phyloP scores from a whole-genome alignment of 2,329 filamentous ascomycete species.

The Cladosporium sp. region DNA sequence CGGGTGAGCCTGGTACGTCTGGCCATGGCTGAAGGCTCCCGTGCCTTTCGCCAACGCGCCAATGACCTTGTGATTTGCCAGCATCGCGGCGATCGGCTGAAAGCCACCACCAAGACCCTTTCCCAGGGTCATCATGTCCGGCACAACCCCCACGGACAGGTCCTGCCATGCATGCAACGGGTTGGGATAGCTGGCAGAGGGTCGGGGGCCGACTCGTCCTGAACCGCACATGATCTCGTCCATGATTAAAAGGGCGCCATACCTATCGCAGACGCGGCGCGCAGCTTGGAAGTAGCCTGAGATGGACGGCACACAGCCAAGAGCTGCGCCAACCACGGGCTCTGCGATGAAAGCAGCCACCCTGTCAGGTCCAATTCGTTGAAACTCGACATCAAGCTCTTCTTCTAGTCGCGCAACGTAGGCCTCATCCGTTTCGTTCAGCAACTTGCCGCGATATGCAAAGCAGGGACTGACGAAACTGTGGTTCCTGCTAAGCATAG shows the following conservation, averaged over 20 bases:
- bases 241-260: slow-evolving; percentile 71
- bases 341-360: slow-evolving; percentile 72
- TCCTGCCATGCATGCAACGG: slow-evolving; percentile 59
- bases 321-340: slow-evolving; percentile 64
- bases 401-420: slow-evolving; percentile 59
- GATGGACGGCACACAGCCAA: slow-evolving; percentile 65
- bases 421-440: slow-evolving; percentile 50
- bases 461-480: slow-evolving; percentile 64
- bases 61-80: slow-evolving; percentile 52
- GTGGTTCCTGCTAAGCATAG: slow-evolving; percentile 50
- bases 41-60: slow-evolving; percentile 42
- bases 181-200: slow-evolving; percentile 24
- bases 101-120: slow-evolving; percentile 65
- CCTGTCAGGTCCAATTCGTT: slow-evolving; percentile 57
- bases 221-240: slow-evolving; percentile 74
- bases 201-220: slow-evolving; percentile 51
- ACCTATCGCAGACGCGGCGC: slow-evolving; percentile 61
- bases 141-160: slow-evolving; percentile 47
- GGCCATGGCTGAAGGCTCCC: slow-evolving; percentile 54
- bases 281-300: slow-evolving; percentile 67
- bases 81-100: slow-evolving; percentile 56
- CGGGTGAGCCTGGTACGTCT: slow-evolving; percentile 62
- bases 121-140: slow-evolving; percentile 63
- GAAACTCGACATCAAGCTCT: slow-evolving; percentile 66
- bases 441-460: slow-evolving; percentile 54